Base-by-base conservation (phyloP, 805 yeast genomes). In the Saccharomycopsis javanensis region DNA sequence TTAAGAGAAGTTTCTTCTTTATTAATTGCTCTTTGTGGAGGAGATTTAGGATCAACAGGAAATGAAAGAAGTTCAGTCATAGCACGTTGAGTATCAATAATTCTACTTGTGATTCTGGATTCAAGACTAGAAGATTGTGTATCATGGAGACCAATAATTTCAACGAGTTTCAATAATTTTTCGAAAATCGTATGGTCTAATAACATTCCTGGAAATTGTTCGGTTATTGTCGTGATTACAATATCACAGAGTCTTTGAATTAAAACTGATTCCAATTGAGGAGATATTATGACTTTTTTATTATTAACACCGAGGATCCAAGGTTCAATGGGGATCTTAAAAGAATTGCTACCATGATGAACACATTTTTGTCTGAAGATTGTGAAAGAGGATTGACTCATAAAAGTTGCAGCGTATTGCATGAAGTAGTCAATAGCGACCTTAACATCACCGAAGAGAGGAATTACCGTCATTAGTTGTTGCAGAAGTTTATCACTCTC, bases 161-260 rank as follows among this genome's bases (percentile, higher is more conserved):
- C 76, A 20, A 87, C 68, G 27, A 87, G 67, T 54, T 76, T 77
- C 66, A 81, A 75, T 2, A 85, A 69, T n/a, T 75, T 72, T 20
- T 82, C 82, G 50, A 82, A 81, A 35, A 85, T 75, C 30, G 78
- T 77, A 2, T 80, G 77, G 57, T 86, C 87, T 50, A 90, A 69
- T 16, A 88, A 67, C 75, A 84, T 81, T 2, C 96, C 92, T 11
- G 82, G 77, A 62, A 85, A 85, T 53, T 79, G 75, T 25, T 76
- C 80, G 34, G 78, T 74, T 10, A 86, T 75, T 6, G 82, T 81
- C 37, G 76, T 74, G 3, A 85, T 76, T 3, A 85, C 78, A 31
- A 75, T 62, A 15, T 42, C 48, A 6, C 79, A 71, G 13, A 84
- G 66, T 58, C 94, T 73, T 52, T 74, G 75, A 1, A 79, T 74